phyloP scores from a whole-genome alignment of 805 yeast genomes.

The Barnettozyma sucrosica region DNA sequence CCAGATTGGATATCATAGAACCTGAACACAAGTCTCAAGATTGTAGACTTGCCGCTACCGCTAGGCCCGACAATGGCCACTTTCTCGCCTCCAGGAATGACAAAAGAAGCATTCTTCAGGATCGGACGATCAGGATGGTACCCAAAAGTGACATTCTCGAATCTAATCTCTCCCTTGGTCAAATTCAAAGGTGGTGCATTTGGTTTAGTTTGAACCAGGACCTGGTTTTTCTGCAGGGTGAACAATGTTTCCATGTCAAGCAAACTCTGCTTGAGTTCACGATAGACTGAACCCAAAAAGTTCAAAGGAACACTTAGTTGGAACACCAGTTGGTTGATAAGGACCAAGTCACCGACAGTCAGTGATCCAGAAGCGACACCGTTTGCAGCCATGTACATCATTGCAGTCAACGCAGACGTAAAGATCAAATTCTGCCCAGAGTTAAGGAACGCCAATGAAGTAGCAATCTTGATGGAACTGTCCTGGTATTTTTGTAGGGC shows the following conservation, averaged over 20 bases:
- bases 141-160: slow-evolving; percentile 90
- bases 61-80: slow-evolving; percentile 96
- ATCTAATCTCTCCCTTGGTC: slow-evolving; percentile 57
- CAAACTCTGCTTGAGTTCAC: slow-evolving; percentile 89
- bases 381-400: slow-evolving; percentile 97
- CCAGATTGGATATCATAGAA: slow-evolving; percentile 84
- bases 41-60: slow-evolving; percentile 93
- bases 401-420: slow-evolving; percentile 84
- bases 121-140: slow-evolving; percentile 88
- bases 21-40: slow-evolving; percentile 75
- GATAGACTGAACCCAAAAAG: slow-evolving; percentile 90
- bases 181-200: slow-evolving; percentile 58
- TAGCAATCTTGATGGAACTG: slow-evolving; percentile 69
- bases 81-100: slow-evolving; percentile 84
- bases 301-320: slow-evolving; percentile 93
- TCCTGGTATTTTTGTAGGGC: slow-evolving; percentile 70
- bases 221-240: slow-evolving; percentile 69
- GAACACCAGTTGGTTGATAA: slow-evolving; percentile 92
- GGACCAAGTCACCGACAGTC: slow-evolving; percentile 91
- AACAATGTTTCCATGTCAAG: slow-evolving; percentile 95
- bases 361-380: slow-evolving; percentile 82
- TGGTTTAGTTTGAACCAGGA: slow-evolving; percentile 57
- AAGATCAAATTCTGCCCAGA: slow-evolving; percentile 77
- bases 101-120: slow-evolving; percentile 70
- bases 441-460: slow-evolving; percentile 72